Evolutionary conservation across 2,329 filamentous ascomycete species (phyloP).

Genomic region (Trichophyton benhamiae): DNA sequence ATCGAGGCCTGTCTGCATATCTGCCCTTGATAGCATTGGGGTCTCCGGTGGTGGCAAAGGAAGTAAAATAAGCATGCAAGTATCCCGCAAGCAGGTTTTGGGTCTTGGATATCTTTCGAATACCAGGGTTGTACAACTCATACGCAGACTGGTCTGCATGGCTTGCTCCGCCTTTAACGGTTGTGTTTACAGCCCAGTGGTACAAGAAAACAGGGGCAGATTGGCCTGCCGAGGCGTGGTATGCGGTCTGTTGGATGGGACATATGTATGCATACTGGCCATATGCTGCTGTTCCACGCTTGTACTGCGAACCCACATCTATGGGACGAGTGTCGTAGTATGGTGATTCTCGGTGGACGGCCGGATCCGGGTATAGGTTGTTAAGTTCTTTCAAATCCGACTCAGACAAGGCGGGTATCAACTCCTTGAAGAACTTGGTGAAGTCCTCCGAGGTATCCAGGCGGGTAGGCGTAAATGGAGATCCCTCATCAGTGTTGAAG

Average conservation of each 20-base stretch:
- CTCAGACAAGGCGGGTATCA: conserved; percentile 46
- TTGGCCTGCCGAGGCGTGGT: conserved; percentile 24
- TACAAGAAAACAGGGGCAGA: conserved; percentile 38
- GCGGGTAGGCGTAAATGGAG: conserved; percentile 46
- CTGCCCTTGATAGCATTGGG: conserved; percentile 29
- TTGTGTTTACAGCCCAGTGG: conserved; percentile 41
- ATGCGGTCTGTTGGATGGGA: conserved; percentile 37
- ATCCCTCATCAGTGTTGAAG: conserved; percentile 59
- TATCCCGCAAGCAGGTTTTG: conserved; percentile 34
- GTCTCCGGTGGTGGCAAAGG: conserved; percentile 38
- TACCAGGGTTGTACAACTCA: conserved; percentile 31
- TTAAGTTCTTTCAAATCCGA: conserved; percentile 45
- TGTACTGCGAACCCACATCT: conserved; percentile 40
- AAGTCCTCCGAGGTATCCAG: conserved; percentile 43
- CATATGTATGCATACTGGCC: conserved; percentile 40
- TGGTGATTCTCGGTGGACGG: conserved; percentile 26
- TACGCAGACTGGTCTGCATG: conserved; percentile 41
- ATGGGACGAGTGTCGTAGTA: conserved; percentile 27
- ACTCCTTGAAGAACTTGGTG: conserved; percentile 45
- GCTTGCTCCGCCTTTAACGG: conserved; percentile 34
- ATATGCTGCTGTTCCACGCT: conserved; percentile 39
- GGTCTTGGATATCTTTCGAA: conserved; percentile 25
- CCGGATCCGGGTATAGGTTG: conserved; percentile 51
- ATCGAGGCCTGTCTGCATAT: conserved; percentile 23
- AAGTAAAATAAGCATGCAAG: conserved; percentile 38